Evolutionary conservation across 2,329 filamentous ascomycete species (phyloP), one percentile per base, ranked within the genome.

Genomic region (Diaporthe humulicola): DNA sequence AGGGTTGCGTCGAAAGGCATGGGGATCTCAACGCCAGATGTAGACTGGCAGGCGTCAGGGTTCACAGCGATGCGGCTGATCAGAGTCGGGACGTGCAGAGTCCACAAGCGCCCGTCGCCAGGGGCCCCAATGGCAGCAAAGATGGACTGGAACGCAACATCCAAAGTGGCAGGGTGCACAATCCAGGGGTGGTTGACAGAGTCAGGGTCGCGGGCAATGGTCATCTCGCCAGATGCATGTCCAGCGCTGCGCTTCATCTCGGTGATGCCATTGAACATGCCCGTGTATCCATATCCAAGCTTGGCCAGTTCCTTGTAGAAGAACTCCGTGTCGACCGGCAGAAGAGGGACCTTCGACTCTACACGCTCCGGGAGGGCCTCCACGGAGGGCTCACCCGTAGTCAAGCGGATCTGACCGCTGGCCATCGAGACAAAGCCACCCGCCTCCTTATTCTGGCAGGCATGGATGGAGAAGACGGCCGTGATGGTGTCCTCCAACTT

Each of bases 201-300:
- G 19, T 69, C 52, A 25, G 58, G 38, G 25, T 57, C 17, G 15
- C 64, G 64, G 22, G 30, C 30, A 45, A 64, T 54, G 12, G 48
- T 30, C n/a, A 73, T 48, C 40, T 33, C 54, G 42, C 58, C 70
- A 10, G 50, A 58, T 8, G 58, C 60, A 7, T 25, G 8, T 9
- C 60, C 60, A 7, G 48, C 36, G 25, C 36, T 73, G 28, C 74
- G 60, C 50, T 48, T 42, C 25, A 70, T 72, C 25, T 45, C 30
- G 2, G 54, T 28, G 10, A 77, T 57, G 12, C 66, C 54, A 3
- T 64, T 61, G 36, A 77, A 77, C 19, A 40, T 64, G 5, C 71
- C 73, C 1, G 45, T 69, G 50, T 76, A 77, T 6, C 52, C 56
- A 33, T 71, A 77, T 15, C 77, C 77, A 15, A 77, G 57, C 10